Conservation (phyloP, 2,329 filamentous ascomycete species). For the Aspergillus unguis region DNA sequence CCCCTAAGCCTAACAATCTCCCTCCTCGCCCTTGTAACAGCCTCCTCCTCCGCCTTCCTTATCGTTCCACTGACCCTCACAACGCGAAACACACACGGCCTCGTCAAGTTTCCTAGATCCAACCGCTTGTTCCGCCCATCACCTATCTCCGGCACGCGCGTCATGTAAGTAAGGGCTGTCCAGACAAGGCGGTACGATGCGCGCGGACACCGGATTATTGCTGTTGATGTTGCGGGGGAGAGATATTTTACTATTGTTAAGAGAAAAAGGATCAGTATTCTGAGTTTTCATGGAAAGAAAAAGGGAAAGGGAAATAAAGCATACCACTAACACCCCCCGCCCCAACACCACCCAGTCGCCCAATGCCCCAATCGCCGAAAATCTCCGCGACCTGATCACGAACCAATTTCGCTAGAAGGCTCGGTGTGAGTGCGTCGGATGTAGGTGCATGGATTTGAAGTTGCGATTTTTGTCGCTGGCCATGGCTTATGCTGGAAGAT, state of each 20-base stretch:
- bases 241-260: constrained; percentile 77
- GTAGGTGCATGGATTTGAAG: constrained; percentile 78
- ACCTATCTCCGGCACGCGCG: constrained; percentile 57
- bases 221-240: constrained; percentile 86
- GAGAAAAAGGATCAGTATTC: background rate
- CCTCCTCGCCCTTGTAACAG: constrained; percentile 70
- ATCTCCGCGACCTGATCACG: constrained; percentile 66
- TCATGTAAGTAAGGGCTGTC: constrained; percentile 81
- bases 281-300: background rate
- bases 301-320: background rate
- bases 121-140: constrained; percentile 15
- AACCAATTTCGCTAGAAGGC: constrained; percentile 65
- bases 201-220: constrained; percentile 80
- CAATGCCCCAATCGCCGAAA: constrained; percentile 83
- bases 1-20: constrained; percentile 67
- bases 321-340: constrained; percentile 66
- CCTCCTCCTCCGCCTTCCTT: constrained; percentile 85
- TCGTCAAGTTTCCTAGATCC: constrained; percentile 20
- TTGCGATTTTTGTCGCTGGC: constrained; percentile 49
- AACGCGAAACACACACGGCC: constrained; percentile 74
- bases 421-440: constrained; percentile 64
- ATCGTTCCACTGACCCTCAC: constrained; percentile 90
- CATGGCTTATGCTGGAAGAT: constrained; percentile 14
- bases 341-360: constrained; percentile 58
- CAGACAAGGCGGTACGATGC: constrained; percentile 83